Evolutionary conservation across 257 asterid species (phyloP).

Genomic region (Agastache rugosa): DNA sequence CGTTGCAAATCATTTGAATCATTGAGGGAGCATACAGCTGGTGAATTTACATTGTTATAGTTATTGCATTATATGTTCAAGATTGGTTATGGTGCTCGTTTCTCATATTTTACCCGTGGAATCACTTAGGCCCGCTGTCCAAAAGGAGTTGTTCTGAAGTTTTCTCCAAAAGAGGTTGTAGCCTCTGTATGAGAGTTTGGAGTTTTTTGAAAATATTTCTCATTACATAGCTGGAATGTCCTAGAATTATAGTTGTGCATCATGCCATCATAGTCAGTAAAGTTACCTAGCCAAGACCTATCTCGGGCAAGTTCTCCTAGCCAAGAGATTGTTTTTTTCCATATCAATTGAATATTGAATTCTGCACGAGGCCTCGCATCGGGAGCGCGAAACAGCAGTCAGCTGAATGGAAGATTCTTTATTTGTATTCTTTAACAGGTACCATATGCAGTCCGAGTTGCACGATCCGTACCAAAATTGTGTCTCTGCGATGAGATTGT

Average conservation of each 20-base stretch:
- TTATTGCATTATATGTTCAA: constrained; percentile 4
- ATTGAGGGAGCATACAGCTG: constrained; percentile 56
- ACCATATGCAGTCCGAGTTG: constrained; percentile 51
- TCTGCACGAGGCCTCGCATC: not conserved
- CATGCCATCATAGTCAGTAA: not conserved
- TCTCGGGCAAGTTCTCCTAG: constrained; percentile 55
- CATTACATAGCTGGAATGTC: not conserved
- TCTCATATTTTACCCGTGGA: constrained; percentile 18
- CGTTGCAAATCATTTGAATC: constrained; percentile 61
- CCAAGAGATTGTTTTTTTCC: not conserved
- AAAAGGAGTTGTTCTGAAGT: constrained; percentile 51
- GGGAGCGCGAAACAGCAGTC: not conserved
- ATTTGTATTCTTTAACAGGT: constrained; percentile 39
- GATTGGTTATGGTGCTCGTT: constrained; percentile 22
- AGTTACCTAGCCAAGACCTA: constrained; percentile 52
- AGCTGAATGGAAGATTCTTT: not conserved
- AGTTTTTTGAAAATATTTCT: no score
- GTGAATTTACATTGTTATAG: constrained; percentile 34
- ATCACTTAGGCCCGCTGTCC: constrained; percentile 51
- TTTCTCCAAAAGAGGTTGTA: constrained; percentile 58
- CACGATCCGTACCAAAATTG: constrained; percentile 62
- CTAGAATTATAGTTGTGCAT: not conserved
- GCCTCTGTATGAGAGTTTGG: constrained; percentile 48
- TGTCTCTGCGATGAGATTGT: constrained; percentile 58
- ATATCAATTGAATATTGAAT: not conserved